Evolutionary conservation across 2,329 filamentous ascomycete genomes (phyloP).

Genomic region (Fusarium vanettenii): DNA sequence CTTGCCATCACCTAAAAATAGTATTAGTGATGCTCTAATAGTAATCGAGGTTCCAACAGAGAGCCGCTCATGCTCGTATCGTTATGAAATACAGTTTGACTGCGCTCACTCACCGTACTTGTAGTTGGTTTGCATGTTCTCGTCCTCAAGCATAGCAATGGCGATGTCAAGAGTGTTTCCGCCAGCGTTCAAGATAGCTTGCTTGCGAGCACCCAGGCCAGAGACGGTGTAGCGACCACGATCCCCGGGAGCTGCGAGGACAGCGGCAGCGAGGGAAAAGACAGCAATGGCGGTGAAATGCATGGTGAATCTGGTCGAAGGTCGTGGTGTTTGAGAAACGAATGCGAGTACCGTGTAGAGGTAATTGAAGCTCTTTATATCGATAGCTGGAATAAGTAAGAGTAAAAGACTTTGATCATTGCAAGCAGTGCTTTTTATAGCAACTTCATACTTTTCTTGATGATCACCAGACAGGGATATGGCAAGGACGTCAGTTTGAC

Average conservation of each 20-base stretch:
- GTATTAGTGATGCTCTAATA: neutral
- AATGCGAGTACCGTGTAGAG: neutral
- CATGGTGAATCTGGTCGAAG: neutral
- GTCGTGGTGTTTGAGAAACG: neutral
- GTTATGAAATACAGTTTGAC: neutral
- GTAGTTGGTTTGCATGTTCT: neutral
- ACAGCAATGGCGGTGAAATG: neutral
- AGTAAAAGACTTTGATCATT: neutral
- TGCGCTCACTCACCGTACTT: neutral
- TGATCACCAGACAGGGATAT: neutral
- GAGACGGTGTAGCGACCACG: neutral
- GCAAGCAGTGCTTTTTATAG: neutral
- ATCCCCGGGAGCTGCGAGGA: neutral
- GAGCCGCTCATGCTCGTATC: neutral
- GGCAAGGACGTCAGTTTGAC: neutral
- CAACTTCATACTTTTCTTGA: neutral
- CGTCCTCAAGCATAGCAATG: neutral
- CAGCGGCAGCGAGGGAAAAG: neutral
- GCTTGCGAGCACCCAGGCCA: neutral
- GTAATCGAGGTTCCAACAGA: neutral
- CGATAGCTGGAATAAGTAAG: neutral
- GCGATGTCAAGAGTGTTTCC: neutral
- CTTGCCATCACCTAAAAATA: neutral
- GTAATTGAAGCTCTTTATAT: neutral
- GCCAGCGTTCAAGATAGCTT: neutral